Conservation (phyloP, 768 basidiomycete genomes). For the Trametes elegans region DNA sequence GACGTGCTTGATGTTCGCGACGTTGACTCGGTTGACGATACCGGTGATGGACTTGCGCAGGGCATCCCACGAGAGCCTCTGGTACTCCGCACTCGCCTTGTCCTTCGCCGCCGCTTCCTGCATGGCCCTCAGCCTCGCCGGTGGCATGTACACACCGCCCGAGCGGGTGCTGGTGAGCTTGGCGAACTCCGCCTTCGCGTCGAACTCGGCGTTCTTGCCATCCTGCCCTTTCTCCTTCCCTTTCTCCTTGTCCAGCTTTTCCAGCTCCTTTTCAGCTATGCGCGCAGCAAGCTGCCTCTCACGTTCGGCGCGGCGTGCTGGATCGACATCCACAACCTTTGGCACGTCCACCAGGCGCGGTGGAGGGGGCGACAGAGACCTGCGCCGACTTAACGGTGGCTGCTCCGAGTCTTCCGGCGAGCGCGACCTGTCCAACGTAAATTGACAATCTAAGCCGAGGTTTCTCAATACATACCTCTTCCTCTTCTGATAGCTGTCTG, state of each 20-base stretch:
- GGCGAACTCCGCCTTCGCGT: conserved; percentile 84
- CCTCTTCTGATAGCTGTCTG: conserved; percentile 41
- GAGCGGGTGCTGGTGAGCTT: conserved; percentile 80
- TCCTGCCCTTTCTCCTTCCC: conserved; percentile 42
- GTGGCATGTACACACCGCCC: conserved; percentile 96
- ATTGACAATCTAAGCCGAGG: not conserved
- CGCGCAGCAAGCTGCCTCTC: conserved; percentile 77
- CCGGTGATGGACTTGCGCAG: conserved; percentile 96
- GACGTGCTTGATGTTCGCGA: conserved; percentile 92
- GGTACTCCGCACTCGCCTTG: conserved; percentile 86
- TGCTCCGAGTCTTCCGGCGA: conserved; percentile 33
- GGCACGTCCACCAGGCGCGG: conserved; percentile 39
- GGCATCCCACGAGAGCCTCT: conserved; percentile 96
- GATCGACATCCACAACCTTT: conserved; percentile 70
- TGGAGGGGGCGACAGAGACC: conserved; percentile 41
- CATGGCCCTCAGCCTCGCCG: conserved; percentile 87
- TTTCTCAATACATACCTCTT: conserved; percentile 33
- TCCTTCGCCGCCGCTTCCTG: conserved; percentile 80
- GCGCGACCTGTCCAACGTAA: conserved; percentile 28
- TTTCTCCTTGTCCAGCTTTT: conserved; percentile 53
- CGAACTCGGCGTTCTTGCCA: conserved; percentile 45
- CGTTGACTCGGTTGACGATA: conserved; percentile 99
- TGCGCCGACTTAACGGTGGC: conserved; percentile 42
- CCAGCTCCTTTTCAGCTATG: conserved; percentile 66
- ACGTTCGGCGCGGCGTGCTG: conserved; percentile 69